Evolutionary conservation across 352 stramenopile species (phyloP).

Genomic region (Phytopythium kandeliae): DNA sequence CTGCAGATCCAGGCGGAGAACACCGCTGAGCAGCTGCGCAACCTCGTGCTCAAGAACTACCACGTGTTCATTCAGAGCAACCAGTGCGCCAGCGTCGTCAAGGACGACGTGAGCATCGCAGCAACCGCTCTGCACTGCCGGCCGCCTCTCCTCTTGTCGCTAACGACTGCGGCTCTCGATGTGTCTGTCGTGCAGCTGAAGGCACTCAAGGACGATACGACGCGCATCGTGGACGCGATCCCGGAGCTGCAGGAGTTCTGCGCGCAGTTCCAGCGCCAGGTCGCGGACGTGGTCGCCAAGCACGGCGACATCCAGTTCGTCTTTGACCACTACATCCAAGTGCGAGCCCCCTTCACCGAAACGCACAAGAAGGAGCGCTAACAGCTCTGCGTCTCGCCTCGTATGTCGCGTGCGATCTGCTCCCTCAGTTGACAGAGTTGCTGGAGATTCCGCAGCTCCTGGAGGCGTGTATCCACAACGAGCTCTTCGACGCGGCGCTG

Average conservation of each 20-base stretch:
- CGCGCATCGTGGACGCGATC: slow-evolving; percentile 36
- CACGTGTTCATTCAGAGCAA: slow-evolving; percentile 90
- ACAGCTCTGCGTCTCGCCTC: no score
- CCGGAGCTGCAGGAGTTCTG: slow-evolving; percentile 55
- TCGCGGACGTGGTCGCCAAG: slow-evolving; percentile 50
- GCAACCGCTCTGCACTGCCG: not conserved
- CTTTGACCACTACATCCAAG: slow-evolving; percentile 86
- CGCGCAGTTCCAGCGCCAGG: slow-evolving; percentile 42
- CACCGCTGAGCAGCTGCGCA: slow-evolving; percentile 66
- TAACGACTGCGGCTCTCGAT: not conserved
- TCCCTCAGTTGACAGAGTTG: slow-evolving; percentile 90
- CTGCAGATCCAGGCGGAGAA: slow-evolving; percentile 81
- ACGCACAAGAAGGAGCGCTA: no score
- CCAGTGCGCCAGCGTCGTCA: slow-evolving; percentile 78
- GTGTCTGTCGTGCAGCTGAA: slow-evolving; percentile 27
- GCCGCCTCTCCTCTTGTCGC: not conserved
- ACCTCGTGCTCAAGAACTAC: slow-evolving; percentile 86
- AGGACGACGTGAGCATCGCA: slow-evolving; percentile 44
- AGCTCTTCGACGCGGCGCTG: slow-evolving; percentile 95
- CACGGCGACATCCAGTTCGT: slow-evolving; percentile 87
- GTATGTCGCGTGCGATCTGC: no score
- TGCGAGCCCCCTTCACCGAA: no score
- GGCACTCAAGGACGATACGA: slow-evolving; percentile 67
- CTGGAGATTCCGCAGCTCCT: slow-evolving; percentile 97
- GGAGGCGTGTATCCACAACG: slow-evolving; percentile 95